phyloP scores from a whole-genome alignment of 2,329 filamentous ascomycete genomes.

The Calonectria multiphialidica region DNA sequence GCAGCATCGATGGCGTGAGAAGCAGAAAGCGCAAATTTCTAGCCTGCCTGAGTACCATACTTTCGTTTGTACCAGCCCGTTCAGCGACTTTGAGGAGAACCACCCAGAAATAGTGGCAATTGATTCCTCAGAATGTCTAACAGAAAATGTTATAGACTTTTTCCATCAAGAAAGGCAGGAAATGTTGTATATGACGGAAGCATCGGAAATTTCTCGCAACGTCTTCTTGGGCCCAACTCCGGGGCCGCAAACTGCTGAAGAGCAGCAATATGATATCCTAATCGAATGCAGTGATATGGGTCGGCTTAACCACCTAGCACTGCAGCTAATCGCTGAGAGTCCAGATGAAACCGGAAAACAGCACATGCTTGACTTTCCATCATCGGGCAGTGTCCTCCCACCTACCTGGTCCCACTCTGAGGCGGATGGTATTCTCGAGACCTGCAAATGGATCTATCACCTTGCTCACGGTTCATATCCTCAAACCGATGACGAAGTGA shows the following conservation, averaged over 20 bases:
- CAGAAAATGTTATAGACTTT: constrained; percentile 87
- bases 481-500: constrained; percentile 48
- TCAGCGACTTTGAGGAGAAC: constrained; percentile 77
- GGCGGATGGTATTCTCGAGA: constrained; percentile 85
- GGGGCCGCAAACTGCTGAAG: constrained; percentile 70
- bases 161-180: constrained; percentile 89
- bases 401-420: constrained; percentile 87
- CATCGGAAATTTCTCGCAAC: constrained; percentile 89
- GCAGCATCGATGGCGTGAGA: constrained; percentile 80
- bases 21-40: constrained; percentile 68
- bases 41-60: constrained; percentile 81
- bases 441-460: constrained; percentile 90
- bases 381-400: constrained; percentile 91
- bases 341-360: constrained; percentile 55
- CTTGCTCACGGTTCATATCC: constrained; percentile 75
- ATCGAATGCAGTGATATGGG: constrained; percentile 92
- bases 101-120: constrained; percentile 80
- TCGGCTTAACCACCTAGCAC: constrained; percentile 75
- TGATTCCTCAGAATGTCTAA: constrained; percentile 77
- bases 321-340: constrained; percentile 73
- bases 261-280: constrained; percentile 81
- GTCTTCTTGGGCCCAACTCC: constrained; percentile 93
- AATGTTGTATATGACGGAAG: constrained; percentile 93
- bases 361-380: constrained; percentile 79
- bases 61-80: constrained; percentile 77